Percentiles rank a stretch among this genome's conserved stretches.
These are phyloP conservation scores for Petunia hybrid DNA, from an alignment of 305 asterid genomes.

Conservation along the genomic window DNA sequence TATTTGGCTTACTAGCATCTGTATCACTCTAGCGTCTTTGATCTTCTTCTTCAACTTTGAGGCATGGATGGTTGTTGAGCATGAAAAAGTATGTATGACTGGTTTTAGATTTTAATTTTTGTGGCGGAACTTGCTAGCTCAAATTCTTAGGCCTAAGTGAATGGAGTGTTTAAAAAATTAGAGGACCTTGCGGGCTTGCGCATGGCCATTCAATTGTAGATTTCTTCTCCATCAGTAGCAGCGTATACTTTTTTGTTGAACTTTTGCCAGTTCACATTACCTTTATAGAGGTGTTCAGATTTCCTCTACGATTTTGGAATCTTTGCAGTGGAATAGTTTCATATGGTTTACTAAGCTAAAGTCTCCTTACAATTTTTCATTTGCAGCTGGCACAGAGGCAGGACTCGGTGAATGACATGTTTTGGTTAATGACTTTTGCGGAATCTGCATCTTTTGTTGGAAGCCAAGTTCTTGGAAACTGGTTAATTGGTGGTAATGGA, in stretches of 20 bases:
- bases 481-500: slow-evolving; percentile 55
- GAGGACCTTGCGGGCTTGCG: neutral
- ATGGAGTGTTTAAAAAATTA: neutral
- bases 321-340: neutral
- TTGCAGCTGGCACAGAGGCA: slow-evolving; percentile 84
- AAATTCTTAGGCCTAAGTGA: neutral
- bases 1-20: slow-evolving; percentile 64
- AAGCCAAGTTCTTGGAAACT: slow-evolving; percentile 76
- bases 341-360: neutral
- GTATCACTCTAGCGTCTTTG: slow-evolving; percentile 72
- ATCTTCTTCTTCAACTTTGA: slow-evolving; percentile 73
- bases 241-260: neutral
- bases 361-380: neutral
- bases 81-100: slow-evolving; percentile 63
- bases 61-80: slow-evolving; percentile 86
- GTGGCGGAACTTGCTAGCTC: neutral
- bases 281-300: neutral
- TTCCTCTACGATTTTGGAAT: neutral
- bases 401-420: slow-evolving; percentile 80
- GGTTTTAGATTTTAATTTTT: too few relatives aligned
- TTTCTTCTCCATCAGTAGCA: neutral
- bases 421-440: slow-evolving; percentile 80
- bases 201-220: neutral
- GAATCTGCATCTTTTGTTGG: slow-evolving; percentile 71
- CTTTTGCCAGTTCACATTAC: neutral